Evolutionary conservation across 495 filamentous ascomycete genomes (phyloP), one percentile per base, ranked within the genome.

Genomic region (Penicillium cataractarum): DNA sequence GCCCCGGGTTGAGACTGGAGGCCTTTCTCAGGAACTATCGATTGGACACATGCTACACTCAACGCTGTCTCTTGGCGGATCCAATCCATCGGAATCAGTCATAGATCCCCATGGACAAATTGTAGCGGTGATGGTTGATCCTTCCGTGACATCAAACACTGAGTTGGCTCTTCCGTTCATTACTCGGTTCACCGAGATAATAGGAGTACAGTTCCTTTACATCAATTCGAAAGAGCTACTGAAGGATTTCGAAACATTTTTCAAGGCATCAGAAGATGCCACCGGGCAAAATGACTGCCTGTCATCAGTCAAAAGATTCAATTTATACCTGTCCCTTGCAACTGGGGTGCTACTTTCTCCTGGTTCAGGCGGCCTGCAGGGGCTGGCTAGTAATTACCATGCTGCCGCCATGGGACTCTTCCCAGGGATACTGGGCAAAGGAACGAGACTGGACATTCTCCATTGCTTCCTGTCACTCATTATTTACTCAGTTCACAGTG

Each of bases 401-500:
- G 54, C 10, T 15, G 22, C 44, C 17, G 66, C 64, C 22, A 60
- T 62, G 60, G 64, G 63, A 29, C 58, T 58, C 12, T 58, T 63
- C 26, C 29, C 57, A 5, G 12, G 26, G 21, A 70, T 70, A 1
- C 22, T 68, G 6, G 33, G 49, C 12, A 61, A 51, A 21, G 65
- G 57, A n/a, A 61, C 50, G 6, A 46, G 44, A 24, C 29, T 51
- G 9, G 55, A 65, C 0, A 63, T 60, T 7, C 55, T 74, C 0
- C 58, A 64, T 24, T 74, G 71, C 60, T 69, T 74, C 64, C 19
- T 74, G 10, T 64, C 63, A 40, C 39, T 74, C 40, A 53, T 68
- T 3, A 19, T 70, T 6, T 68, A 70, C 52, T 71, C 71, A 2
- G 58, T 71, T 60, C 55, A 68, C n/a, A 65, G 57, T 42, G 48